Base-by-base conservation (phyloP, 805 yeast species). In the Dipodascus albidus region DNA sequence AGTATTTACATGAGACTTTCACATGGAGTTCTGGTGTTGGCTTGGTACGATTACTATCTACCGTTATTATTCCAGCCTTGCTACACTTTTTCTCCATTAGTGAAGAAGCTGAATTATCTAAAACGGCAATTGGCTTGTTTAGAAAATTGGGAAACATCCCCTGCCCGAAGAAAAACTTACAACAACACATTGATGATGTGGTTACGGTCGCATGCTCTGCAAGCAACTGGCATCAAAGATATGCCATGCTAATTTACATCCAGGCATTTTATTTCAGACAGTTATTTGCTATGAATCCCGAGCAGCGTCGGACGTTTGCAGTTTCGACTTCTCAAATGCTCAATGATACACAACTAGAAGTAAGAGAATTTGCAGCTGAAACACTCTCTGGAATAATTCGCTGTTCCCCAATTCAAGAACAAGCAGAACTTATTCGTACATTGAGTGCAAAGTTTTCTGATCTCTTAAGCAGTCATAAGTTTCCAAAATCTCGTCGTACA, bases 381-480 rank as follows among this genome's bases (percentile, higher is more conserved):
- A 83, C 88, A 1, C 73, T 91, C n/a, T 80, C 95, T 0, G 87
- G 91, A 2, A 78, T 93, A 55, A 77, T 91, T 44, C 90, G 90
- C 72, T 58, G 79, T 76, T 49, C 80, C 74, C 55, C 75, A 64
- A 33, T 77, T 68, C 50, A 70, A 70, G 55, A 79, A 68, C 58
- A 71, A 58, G 48, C 64, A 70, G 64, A 64, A 33, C 78, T 83
- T 56, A 71, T 76, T 14, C 66, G 60, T 48, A 68, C 67, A 50
- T 66, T 83, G 55, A 69, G 64, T 33, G 72, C 72, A 57, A 51
- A 53, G 65, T 62, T 50, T 62, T 65, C 51, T 73, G 49, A 21
- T 6, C 14, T 47, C 27, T 17, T 38, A n/a, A 14, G 20, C n/a
- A 38, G 20, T n/a, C 44, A 38, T 17, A 38, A 38, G 15, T 38